Conservation (phyloP, 2,329 filamentous ascomycete species). For the Helicocarpus griseus region DNA sequence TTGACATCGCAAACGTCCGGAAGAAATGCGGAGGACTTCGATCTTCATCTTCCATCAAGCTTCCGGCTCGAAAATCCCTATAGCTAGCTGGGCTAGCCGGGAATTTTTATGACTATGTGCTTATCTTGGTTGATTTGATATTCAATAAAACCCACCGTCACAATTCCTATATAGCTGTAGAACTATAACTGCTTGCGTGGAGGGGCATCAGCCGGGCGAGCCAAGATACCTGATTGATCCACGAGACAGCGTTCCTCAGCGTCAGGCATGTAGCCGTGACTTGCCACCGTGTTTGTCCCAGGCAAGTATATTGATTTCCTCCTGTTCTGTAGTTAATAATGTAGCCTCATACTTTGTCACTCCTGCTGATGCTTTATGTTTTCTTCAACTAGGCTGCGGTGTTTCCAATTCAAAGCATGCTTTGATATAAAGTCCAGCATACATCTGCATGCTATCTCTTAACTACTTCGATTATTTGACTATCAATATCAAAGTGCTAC, state of each 20-base stretch:
- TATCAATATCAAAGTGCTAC: background rate
- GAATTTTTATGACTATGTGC: background rate
- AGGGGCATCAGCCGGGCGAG: background rate
- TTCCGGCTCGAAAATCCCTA: no score
- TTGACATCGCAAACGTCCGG: background rate
- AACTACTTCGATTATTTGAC: background rate
- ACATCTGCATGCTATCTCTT: background rate
- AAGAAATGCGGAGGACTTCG: background rate
- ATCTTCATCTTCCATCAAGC: background rate
- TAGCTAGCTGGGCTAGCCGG: background rate
- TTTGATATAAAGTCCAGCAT: background rate
- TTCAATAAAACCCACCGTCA: background rate
- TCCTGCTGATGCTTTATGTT: conserved; percentile 1
- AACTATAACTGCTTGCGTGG: background rate
- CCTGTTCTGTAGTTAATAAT: background rate
- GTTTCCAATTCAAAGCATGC: background rate
- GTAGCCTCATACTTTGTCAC: background rate
- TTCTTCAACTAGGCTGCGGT: background rate
- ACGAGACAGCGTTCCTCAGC: background rate
- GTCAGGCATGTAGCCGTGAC: background rate
- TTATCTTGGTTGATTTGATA: background rate
- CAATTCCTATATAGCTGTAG: background rate
- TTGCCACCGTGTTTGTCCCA: background rate
- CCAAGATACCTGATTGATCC: background rate
- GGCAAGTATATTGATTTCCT: background rate